Evolutionary conservation across 192 early-diverging fungal genomes (phyloP).

Genomic region (Coemansia aciculifera): DNA sequence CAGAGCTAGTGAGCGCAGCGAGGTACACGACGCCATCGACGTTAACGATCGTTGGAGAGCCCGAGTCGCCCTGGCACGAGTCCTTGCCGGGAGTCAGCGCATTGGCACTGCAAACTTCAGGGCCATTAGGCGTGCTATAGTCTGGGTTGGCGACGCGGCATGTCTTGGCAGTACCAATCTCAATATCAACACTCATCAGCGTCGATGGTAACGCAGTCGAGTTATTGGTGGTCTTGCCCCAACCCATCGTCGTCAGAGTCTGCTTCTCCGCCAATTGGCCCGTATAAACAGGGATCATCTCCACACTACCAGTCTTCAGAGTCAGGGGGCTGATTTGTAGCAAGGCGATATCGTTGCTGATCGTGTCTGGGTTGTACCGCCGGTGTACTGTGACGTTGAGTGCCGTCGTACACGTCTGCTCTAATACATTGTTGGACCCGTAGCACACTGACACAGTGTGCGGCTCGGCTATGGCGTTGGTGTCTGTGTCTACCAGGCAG

Average conservation of each 20-base stretch:
- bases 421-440: constrained; percentile 19
- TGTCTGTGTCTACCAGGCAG: constrained; percentile 35
- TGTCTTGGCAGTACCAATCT: constrained; percentile 19
- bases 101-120: constrained; percentile 43
- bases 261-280: constrained; percentile 25
- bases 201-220: constrained; percentile 13
- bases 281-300: constrained; percentile 19
- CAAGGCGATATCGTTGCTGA: constrained; percentile 48
- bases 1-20: constrained; percentile 41
- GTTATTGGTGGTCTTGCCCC: constrained; percentile 42
- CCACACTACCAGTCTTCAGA: neutral
- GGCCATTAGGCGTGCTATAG: constrained; percentile 32
- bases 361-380: constrained; percentile 21
- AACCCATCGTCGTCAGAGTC: constrained; percentile 45
- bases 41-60: constrained; percentile 33
- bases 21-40: constrained; percentile 17
- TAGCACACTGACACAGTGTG: constrained; percentile 42
- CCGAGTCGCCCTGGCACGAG: constrained; percentile 54
- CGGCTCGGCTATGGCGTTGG: constrained; percentile 14
- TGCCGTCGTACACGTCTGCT: constrained; percentile 25
- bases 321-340: constrained; percentile 24
- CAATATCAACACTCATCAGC: constrained; percentile 33
- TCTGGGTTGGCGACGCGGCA: constrained; percentile 22
- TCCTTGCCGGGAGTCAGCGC: constrained; percentile 48
- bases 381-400: constrained; percentile 31